Evolutionary conservation across 2,329 filamentous ascomycete species (phyloP).

Genomic region (Fonsecaea nubica): DNA sequence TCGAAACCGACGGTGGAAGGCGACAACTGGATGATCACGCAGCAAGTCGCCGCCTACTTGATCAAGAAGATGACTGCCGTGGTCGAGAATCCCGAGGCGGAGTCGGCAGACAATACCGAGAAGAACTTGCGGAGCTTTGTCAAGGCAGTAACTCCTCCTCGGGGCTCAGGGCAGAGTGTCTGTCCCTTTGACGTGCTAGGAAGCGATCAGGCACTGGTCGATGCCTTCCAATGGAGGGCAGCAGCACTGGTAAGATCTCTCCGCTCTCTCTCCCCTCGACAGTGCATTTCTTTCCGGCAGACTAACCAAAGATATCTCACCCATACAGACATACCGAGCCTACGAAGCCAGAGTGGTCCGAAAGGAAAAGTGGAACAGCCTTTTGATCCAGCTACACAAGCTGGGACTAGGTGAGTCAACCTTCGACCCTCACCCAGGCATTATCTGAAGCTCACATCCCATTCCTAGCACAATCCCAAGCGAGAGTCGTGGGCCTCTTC

Average conservation of each 20-base stretch:
- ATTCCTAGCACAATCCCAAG: conserved; percentile 8
- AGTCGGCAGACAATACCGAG: not conserved
- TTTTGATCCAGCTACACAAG: conserved; percentile 78
- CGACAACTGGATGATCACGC: conserved; percentile 81
- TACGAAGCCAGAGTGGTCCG: conserved; percentile 74
- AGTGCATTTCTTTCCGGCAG: too few species aligned
- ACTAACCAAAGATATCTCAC: too few species aligned
- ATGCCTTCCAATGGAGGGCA: too few species aligned
- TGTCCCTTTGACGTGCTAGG: too few species aligned
- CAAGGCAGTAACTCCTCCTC: too few species aligned
- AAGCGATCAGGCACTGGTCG: too few species aligned
- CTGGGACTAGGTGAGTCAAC: conserved; percentile 72
- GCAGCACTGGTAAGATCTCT: too few species aligned
- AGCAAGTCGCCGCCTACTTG: conserved; percentile 77
- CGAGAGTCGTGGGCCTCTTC: conserved; percentile 7
- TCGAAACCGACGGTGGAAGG: conserved; percentile 75
- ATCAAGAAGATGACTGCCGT: conserved; percentile 62
- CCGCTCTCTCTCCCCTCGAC: too few species aligned
- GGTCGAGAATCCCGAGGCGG: not conserved
- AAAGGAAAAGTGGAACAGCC: conserved; percentile 76
- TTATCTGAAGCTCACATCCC: not conserved
- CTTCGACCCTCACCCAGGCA: too few species aligned
- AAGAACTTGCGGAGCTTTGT: too few species aligned
- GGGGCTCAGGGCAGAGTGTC: too few species aligned
- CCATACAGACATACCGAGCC: conserved; percentile 67